Evolutionary conservation across 2,329 filamentous ascomycete genomes (phyloP).

Genomic region (Boeremia lycopersici): DNA sequence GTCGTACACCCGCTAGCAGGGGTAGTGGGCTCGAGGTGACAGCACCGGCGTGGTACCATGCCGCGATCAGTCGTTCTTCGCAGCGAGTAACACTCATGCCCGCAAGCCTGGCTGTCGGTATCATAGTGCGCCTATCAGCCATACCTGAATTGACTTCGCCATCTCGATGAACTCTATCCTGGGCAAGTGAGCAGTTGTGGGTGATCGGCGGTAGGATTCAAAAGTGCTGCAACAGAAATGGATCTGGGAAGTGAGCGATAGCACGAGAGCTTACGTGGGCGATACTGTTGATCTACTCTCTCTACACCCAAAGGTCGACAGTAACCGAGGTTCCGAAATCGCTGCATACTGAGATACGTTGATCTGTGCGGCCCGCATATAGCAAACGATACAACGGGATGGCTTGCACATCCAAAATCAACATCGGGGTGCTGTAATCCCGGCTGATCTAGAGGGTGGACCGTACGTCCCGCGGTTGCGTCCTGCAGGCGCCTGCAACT

Average conservation of each 20-base stretch:
- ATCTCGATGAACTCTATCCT: not conserved
- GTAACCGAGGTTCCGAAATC: conserved; percentile 20
- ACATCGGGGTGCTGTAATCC: conserved; percentile 16
- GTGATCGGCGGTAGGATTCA: conserved; percentile 22
- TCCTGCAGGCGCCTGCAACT: conserved; percentile 27
- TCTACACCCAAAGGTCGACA: conserved; percentile 31
- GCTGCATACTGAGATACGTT: conserved; percentile 18
- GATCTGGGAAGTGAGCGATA: conserved; percentile 22
- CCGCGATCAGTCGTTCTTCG: conserved; percentile 10
- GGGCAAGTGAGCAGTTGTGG: conserved; percentile 7
- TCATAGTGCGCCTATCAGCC: conserved; percentile 1
- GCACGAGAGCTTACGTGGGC: conserved; percentile 30
- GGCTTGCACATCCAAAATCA: conserved; percentile 30
- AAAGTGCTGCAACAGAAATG: conserved; percentile 30
- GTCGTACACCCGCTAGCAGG: conserved; percentile 13
- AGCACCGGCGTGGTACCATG: conserved; percentile 2
- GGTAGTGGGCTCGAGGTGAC: conserved; percentile 1
- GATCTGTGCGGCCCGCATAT: conserved; percentile 26
- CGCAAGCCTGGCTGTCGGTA: conserved; percentile 27
- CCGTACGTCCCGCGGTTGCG: conserved; percentile 22
- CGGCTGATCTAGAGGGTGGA: conserved; percentile 17
- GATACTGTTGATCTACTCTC: conserved; percentile 34
- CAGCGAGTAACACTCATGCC: conserved; percentile 30
- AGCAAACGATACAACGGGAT: conserved; percentile 23
- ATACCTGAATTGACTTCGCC: conserved; percentile 15